Conservation (phyloP, 1,284 basidiomycete genomes). For the Cutaneotrichosporon mucoides region DNA sequence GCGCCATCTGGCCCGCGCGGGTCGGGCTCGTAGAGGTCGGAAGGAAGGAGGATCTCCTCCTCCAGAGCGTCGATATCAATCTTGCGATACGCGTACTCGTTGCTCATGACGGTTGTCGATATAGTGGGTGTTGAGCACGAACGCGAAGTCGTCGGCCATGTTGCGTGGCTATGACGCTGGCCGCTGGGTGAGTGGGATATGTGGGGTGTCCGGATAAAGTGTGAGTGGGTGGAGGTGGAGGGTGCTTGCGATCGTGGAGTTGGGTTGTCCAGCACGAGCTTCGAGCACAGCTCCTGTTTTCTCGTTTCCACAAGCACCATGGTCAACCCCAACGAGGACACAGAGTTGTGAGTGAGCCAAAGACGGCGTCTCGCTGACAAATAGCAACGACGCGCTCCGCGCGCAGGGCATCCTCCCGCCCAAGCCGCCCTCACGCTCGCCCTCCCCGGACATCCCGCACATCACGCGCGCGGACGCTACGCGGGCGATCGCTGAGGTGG, state of each 20-base stretch:
- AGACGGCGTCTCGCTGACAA: conserved; percentile 1
- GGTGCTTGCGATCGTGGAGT: background rate
- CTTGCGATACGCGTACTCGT: conserved; percentile 71
- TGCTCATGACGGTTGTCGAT: conserved; percentile 54
- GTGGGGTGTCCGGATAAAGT: background rate
- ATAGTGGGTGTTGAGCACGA: background rate
- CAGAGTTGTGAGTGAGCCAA: conserved; percentile 72
- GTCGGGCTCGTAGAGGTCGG: conserved; percentile 82
- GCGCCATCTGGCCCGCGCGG: conserved; percentile 72
- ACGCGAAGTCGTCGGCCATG: background rate
- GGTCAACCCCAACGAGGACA: conserved; percentile 76
- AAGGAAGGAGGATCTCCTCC: conserved; percentile 80
- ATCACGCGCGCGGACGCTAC: conserved; percentile 51
- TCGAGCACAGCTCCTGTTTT: background rate
- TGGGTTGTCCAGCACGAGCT: too few relatives aligned
- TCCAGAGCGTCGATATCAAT: conserved; percentile 85
- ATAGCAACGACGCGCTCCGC: conserved; percentile 84
- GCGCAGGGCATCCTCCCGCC: conserved; percentile 86
- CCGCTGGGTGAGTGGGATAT: background rate
- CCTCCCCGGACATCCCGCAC: conserved; percentile 59
- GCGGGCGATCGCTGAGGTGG: conserved; percentile 49
- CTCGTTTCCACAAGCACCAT: conserved; percentile 52
- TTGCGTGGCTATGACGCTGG: conserved; percentile 11
- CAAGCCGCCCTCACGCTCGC: conserved; percentile 59
- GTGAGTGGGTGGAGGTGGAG: background rate